Conservation (phyloP, 2,329 filamentous ascomycete species). For the Fusarium beomiforme region DNA sequence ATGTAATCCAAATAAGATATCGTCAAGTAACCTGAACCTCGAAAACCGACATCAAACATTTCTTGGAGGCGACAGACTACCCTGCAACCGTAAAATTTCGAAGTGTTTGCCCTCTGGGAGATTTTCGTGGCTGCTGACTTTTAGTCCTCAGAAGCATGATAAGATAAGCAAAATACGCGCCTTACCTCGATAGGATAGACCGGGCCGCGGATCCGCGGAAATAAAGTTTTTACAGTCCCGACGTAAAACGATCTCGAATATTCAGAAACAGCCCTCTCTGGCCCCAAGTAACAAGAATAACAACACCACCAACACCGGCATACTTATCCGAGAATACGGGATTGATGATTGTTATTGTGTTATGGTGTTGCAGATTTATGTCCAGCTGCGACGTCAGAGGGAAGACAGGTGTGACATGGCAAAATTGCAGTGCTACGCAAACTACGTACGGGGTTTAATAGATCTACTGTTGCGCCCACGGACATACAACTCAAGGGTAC, state of each 20-base stretch:
- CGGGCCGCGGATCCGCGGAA: neutral
- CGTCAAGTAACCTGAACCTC: neutral
- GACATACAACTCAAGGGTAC: neutral
- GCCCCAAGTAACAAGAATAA: too few species aligned
- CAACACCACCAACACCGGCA: neutral
- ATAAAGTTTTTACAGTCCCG: neutral
- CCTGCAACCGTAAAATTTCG: neutral
- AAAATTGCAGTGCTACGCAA: neutral
- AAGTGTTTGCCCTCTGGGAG: too few species aligned
- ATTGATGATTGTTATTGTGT: neutral
- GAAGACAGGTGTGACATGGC: neutral
- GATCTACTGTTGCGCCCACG: neutral
- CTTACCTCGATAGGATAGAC: too few species aligned
- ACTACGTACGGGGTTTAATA: neutral
- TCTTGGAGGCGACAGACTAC: neutral
- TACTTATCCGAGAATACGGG: neutral
- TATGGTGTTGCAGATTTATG: neutral
- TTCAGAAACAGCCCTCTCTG: neutral
- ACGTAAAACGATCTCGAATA: neutral
- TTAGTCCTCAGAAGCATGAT: too few species aligned
- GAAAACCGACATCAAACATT: rapidly evolving
- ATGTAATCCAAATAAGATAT: neutral
- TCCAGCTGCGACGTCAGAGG: neutral
- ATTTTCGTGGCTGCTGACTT: too few species aligned
- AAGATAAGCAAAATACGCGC: too few species aligned